Conservation (phyloP, 345 rosid species). For the Moricandia moricandioides region DNA sequence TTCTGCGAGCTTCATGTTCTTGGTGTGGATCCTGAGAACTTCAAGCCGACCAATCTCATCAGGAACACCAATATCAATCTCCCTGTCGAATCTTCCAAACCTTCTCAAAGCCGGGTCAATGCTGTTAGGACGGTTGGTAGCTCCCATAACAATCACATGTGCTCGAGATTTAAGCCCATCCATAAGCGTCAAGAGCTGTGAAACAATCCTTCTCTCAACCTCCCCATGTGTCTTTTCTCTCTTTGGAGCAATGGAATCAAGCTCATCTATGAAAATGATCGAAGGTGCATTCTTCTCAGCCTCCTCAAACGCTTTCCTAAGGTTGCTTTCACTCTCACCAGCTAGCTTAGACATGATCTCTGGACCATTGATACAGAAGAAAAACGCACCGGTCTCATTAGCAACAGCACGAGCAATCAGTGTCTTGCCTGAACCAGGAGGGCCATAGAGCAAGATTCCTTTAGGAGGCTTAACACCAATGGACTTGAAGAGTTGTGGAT, state of each 20-base stretch:
- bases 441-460: conserved; percentile 66
- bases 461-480: conserved; percentile 75
- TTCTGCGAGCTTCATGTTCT: conserved; percentile 95
- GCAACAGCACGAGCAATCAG: conserved; percentile 69
- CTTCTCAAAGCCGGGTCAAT: conserved; percentile 91
- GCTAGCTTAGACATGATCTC: conserved; percentile 77
- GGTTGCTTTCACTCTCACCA: conserved; percentile 76
- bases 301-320: conserved; percentile 72
- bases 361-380: conserved; percentile 68
- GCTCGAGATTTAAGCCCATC: conserved; percentile 88
- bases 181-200: conserved; percentile 79
- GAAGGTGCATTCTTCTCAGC: conserved; percentile 45
- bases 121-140: conserved; percentile 97
- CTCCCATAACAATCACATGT: conserved; percentile 92
- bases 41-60: conserved; percentile 97
- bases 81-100: conserved; percentile 91
- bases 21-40: conserved; percentile 93
- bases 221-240: conserved; percentile 67
- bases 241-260: conserved; percentile 72
- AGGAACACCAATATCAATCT: conserved; percentile 92
- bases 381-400: conserved; percentile 73
- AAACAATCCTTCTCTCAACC: conserved; percentile 66
- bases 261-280: conserved; percentile 64
- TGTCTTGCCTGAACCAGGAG: conserved; percentile 61
- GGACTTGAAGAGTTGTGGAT: conserved; percentile 69